phyloP scores from a whole-genome alignment of 768 basidiomycete species.

The Ephemerocybe angulata region DNA sequence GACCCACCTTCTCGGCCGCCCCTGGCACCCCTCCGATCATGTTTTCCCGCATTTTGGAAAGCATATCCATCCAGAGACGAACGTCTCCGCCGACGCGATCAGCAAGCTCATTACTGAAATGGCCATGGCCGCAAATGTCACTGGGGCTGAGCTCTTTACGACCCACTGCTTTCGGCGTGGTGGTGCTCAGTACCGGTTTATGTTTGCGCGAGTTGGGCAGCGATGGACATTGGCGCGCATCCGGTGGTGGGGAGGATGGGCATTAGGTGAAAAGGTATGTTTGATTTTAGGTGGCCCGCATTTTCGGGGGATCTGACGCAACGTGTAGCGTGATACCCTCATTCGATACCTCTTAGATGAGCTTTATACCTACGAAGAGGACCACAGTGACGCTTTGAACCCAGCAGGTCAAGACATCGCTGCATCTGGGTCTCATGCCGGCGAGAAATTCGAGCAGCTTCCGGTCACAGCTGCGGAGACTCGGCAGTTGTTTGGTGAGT shows the following conservation, averaged over 20 bases:
- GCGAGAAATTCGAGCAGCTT: not conserved
- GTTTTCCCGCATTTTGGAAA: not conserved
- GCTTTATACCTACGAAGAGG: slow-evolving; percentile 22
- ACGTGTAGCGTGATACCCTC: slow-evolving; percentile 16
- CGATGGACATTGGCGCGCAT: slow-evolving; percentile 25
- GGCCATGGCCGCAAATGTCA: slow-evolving; percentile 9
- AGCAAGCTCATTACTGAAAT: slow-evolving; percentile 12
- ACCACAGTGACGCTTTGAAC: slow-evolving; percentile 19
- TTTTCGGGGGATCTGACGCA: not conserved
- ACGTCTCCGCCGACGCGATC: not conserved
- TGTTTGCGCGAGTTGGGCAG: slow-evolving; percentile 24
- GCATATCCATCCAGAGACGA: not conserved
- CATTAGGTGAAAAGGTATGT: slow-evolving; percentile 7
- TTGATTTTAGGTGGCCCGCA: not conserved
- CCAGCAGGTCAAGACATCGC: not conserved
- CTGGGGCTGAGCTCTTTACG: slow-evolving; percentile 11
- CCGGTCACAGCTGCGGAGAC: not conserved
- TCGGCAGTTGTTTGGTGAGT: not conserved
- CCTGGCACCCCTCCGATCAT: not conserved
- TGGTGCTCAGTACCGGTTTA: slow-evolving; percentile 31
- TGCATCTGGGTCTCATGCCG: not conserved
- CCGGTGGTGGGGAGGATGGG: slow-evolving; percentile 33
- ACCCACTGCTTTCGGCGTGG: slow-evolving; percentile 29
- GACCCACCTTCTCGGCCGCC: not conserved
- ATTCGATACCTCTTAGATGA: slow-evolving; percentile 27